Evolutionary conservation across 2,329 filamentous ascomycete species (phyloP).

Genomic region (Aspergillus novofumigatus): DNA sequence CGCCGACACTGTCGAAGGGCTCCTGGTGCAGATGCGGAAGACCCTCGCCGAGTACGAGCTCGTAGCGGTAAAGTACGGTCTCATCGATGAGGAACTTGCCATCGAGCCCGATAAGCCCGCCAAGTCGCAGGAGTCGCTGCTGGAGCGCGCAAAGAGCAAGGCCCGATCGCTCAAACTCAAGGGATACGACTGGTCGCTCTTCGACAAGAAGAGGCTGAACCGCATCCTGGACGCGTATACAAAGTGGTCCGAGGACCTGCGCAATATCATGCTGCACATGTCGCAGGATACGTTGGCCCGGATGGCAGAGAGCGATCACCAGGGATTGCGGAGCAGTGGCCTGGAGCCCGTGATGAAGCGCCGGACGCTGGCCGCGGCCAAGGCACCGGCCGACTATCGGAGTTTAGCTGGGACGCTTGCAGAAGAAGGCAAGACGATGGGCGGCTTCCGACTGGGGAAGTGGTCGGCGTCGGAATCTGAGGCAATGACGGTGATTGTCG

Average conservation of each 20-base stretch:
- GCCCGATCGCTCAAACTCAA: constrained; percentile 22
- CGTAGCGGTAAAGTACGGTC: constrained; percentile 49
- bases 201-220: constrained; percentile 26
- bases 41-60: constrained; percentile 59
- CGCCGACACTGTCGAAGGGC: neutral
- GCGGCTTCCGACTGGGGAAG: constrained; percentile 17
- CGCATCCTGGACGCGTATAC: constrained; percentile 22
- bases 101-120: constrained; percentile 6
- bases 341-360: constrained; percentile 22
- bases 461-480: constrained; percentile 13
- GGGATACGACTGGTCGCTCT: constrained; percentile 29
- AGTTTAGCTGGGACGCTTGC: constrained; percentile 17
- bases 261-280: constrained; percentile 27
- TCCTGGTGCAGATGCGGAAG: neutral
- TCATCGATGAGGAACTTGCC: neutral
- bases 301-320: constrained; percentile 7
- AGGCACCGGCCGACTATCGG: constrained; percentile 18
- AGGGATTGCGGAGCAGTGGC: constrained; percentile 19
- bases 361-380: constrained; percentile 16
- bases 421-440: constrained; percentile 16
- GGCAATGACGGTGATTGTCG: constrained; percentile 17
- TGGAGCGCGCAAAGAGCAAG: constrained; percentile 21
- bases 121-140: constrained; percentile 17
- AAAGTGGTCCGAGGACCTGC: constrained; percentile 22
- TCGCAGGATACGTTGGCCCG: constrained; percentile 20